Conservation (phyloP, 345 rosid species). For the Eucalyptus coolabah region DNA sequence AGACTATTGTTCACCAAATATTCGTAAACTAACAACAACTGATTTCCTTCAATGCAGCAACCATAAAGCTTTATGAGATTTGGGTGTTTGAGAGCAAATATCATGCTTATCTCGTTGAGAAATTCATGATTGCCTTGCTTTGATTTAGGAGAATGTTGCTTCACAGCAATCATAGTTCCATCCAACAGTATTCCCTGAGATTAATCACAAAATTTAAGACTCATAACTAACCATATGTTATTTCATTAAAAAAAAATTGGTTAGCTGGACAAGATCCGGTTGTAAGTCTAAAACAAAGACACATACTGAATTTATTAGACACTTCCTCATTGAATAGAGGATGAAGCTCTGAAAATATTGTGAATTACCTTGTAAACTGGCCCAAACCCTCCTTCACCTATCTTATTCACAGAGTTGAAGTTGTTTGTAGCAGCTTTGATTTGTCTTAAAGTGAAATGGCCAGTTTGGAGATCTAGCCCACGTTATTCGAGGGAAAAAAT, state of each 20-base stretch:
- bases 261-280: not conserved
- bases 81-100: slow-evolving; percentile 54
- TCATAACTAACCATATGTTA: not conserved
- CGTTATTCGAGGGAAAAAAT: too few relatives aligned
- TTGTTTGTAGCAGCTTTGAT: slow-evolving; percentile 67
- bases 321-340: not conserved
- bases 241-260: not conserved
- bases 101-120: slow-evolving; percentile 57
- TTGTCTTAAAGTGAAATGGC: slow-evolving; percentile 61
- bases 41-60: slow-evolving; percentile 59
- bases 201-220: not conserved
- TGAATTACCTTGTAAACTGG: slow-evolving; percentile 86
- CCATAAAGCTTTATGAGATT: slow-evolving; percentile 51
- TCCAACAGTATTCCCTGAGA: slow-evolving; percentile 49
- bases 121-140: slow-evolving; percentile 72
- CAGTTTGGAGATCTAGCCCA: not conserved
- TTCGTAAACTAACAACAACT: slow-evolving; percentile 43
- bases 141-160: slow-evolving; percentile 58
- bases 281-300: not conserved
- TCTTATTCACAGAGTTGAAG: slow-evolving; percentile 60
- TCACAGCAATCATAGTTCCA: slow-evolving; percentile 51
- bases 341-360: not conserved
- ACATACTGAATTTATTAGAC: not conserved
- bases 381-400: slow-evolving; percentile 93
- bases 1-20: slow-evolving; percentile 51